Percentiles rank a stretch among this genome's conserved stretches.
These are phyloP conservation scores for Mucor irregularis DNA, from an alignment of 371 early-diverging fungal genomes.

Conservation along the genomic window DNA sequence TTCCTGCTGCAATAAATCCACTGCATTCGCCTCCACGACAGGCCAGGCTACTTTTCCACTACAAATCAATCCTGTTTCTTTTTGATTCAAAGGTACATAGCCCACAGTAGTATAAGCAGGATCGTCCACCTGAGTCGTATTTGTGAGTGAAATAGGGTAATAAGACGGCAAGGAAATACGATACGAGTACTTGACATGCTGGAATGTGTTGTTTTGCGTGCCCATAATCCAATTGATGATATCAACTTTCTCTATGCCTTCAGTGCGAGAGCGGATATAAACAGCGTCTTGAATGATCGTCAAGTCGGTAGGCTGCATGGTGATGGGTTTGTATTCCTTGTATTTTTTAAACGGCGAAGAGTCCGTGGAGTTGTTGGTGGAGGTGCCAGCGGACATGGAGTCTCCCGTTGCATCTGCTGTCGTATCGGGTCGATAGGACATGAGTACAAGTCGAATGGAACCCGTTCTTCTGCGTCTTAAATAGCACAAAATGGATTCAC, in stretches of 20 bases:
- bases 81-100: constrained; percentile 12
- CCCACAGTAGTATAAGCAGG: constrained; percentile 8
- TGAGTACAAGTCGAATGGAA: constrained; percentile 16
- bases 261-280: constrained; percentile 11
- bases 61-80: constrained; percentile 9
- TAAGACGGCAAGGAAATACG: constrained; percentile 1
- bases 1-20: constrained; percentile 11
- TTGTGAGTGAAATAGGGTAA: not conserved
- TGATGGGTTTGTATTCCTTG: constrained; percentile 19
- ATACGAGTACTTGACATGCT: constrained; percentile 1
- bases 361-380: too few species aligned
- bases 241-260: constrained; percentile 17
- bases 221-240: constrained; percentile 11
- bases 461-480: constrained; percentile 21
- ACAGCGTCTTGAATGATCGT: constrained; percentile 12
- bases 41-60: constrained; percentile 14
- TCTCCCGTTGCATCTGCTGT: too few species aligned
- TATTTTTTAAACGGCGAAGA: constrained; percentile 13
- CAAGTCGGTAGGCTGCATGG: constrained; percentile 13
- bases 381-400: not conserved
- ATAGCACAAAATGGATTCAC: constrained; percentile 16
- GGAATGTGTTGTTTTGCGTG: not conserved
- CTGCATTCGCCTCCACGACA: constrained; percentile 5
- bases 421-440: constrained; percentile 14
- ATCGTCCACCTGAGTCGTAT: not conserved